Conservation (phyloP, 176 grass and related monocot species). For the Oryza australiensis region DNA sequence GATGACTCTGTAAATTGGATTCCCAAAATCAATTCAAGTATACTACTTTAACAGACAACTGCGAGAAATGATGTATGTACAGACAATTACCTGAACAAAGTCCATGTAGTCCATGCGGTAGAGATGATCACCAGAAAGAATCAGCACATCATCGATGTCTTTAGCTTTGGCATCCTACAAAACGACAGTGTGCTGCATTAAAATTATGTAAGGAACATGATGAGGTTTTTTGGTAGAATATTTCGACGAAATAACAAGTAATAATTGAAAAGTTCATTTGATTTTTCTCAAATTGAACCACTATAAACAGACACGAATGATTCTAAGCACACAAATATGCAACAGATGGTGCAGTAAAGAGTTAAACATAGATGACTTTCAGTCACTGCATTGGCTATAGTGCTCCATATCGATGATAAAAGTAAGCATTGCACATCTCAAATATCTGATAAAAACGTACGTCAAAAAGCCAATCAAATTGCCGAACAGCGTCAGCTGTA, state of each 20-base stretch:
- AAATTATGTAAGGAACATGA: neutral
- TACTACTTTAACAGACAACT: conserved; percentile 14
- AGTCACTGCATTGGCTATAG: neutral
- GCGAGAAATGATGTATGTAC: conserved; percentile 1
- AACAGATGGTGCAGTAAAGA: neutral
- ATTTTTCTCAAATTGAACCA: neutral
- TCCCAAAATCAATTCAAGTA: neutral
- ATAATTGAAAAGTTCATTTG: neutral
- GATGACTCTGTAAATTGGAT: conserved; percentile 62
- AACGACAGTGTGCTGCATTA: neutral
- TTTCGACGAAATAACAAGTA: neutral
- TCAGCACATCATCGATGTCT: conserved; percentile 85
- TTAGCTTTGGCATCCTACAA: conserved; percentile 71
- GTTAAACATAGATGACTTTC: neutral
- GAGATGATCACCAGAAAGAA: conserved; percentile 91
- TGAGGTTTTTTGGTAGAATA: neutral
- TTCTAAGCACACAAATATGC: neutral
- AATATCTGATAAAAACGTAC: conserved; percentile 26
- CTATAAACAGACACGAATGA: neutral
- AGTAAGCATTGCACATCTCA: neutral
- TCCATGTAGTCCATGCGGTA: conserved; percentile 92
- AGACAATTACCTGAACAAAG: conserved; percentile 63
- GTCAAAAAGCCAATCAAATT: conserved; percentile 92
- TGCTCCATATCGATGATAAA: neutral
- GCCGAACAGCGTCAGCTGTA: conserved; percentile 82